phyloP scores from a whole-genome alignment of 768 basidiomycete genomes.

The Solioccasus polychromus region DNA sequence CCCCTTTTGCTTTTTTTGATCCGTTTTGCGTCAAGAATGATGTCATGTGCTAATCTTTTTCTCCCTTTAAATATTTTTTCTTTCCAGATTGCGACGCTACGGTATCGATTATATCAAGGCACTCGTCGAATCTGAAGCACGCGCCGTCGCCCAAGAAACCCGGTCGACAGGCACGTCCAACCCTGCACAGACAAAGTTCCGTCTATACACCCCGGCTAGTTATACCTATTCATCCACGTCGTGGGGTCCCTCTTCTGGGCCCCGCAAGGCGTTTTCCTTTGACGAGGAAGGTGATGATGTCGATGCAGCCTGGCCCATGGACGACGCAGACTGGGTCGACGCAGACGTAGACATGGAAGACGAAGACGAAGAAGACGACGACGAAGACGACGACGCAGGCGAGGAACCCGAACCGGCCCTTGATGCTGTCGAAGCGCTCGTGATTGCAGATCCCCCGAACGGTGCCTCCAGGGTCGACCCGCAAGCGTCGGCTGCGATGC shows the following conservation, averaged over 20 bases:
- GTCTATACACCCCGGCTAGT: constrained; percentile 33
- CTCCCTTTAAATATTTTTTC: too few species aligned
- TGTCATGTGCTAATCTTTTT: constrained; percentile 6
- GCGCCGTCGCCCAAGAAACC: constrained; percentile 2
- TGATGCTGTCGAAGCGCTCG: constrained; percentile 14
- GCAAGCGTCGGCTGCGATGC: constrained; percentile 1
- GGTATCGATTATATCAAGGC: constrained; percentile 33
- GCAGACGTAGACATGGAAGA: constrained; percentile 32
- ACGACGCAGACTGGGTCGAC: constrained; percentile 26
- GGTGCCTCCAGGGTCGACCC: not conserved
- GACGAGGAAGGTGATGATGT: constrained; percentile 20
- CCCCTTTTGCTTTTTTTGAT: not conserved
- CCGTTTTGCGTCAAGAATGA: constrained; percentile 1
- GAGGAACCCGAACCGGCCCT: constrained; percentile 17
- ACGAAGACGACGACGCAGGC: constrained; percentile 27
- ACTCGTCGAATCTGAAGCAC: constrained; percentile 29
- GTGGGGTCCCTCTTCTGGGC: constrained; percentile 11
- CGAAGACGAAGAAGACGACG: constrained; percentile 30
- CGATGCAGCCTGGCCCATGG: constrained; percentile 19
- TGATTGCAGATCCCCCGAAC: constrained; percentile 2
- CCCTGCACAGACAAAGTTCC: constrained; percentile 24
- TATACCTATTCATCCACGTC: constrained; percentile 28
- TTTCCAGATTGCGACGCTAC: constrained; percentile 29
- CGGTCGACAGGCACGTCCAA: not conserved
- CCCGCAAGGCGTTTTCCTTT: constrained; percentile 11